Evolutionary conservation across 2,329 filamentous ascomycete species (phyloP), one percentile per base, ranked within the genome.

Genomic region (Fusarium praegraminearum): DNA sequence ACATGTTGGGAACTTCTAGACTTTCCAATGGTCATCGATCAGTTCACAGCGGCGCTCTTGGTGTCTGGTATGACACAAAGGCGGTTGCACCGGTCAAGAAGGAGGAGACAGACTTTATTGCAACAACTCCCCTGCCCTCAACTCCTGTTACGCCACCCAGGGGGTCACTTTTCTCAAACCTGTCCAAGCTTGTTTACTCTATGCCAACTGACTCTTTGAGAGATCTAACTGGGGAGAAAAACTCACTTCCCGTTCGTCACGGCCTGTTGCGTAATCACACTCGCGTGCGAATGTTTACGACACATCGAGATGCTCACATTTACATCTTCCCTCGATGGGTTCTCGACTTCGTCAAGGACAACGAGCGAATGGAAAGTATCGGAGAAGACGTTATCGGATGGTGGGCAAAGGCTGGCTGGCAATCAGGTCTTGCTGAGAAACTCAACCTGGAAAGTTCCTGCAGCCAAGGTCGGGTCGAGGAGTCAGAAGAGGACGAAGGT

Each of bases 341-440:
- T 11, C 87, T 97, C 75, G 91, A 97, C 56, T 92, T 97, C 78
- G 88, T 97, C 43, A 87, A 88, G 61, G 84, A 86, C 66, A 97
- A 98, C 74, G 91, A 94, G 32, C 89, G 87, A 13, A 88, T 99
- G 67, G 93, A 97, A 74, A 97, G 91, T 58, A 90, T 99, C 49
- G 92, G 92, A 33, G 95, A 98, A 78, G 95, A 98, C 75, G 89
- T 98, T 8, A 84, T 98, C 18, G 94, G 94, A 9, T 97, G 93
- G 92, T 97, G 94, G 94, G 93, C 94, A 35, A 98, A 98, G 78
- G 90, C 95, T 1, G 90, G 90, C 57, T 99, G 96, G 96, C 94
- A 98, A 79, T 84, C 87, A 5, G 92, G 93, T 0, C 83, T 98
- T 5, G 88, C 87, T 1, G 88, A 91, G 53, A 98, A 97, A 79